Evolutionary conservation across 2,329 filamentous ascomycete species (phyloP).

Genomic region (Pestalotiopsis sp.): DNA sequence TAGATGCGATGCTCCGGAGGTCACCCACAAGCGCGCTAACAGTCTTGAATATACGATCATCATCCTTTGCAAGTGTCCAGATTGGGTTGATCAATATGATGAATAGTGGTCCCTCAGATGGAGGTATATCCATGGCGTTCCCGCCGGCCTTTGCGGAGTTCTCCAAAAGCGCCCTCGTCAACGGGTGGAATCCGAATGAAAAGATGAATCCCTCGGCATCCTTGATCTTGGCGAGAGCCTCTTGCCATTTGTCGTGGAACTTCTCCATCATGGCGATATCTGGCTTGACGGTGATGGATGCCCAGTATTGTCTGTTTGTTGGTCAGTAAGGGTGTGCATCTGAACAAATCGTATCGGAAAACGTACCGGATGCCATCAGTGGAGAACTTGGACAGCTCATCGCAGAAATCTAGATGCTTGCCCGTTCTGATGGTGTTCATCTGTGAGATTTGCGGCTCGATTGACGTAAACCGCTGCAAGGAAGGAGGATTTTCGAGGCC

Average conservation of each 20-base stretch:
- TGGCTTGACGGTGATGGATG: no score
- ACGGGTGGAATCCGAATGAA: conserved; percentile 22
- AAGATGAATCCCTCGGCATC: conserved; percentile 24
- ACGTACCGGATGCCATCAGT: conserved; percentile 15
- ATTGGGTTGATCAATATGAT: conserved; percentile 23
- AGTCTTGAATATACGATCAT: conserved; percentile 18
- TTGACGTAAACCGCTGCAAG: conserved; percentile 20
- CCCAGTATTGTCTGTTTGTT: conserved; percentile 18
- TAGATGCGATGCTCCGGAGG: conserved; percentile 8
- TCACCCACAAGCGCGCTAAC: not conserved
- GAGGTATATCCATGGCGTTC: conserved; percentile 22
- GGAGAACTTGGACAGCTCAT: conserved; percentile 19
- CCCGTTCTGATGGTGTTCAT: conserved; percentile 19
- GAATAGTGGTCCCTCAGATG: conserved; percentile 23
- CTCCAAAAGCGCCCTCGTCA: conserved; percentile 21
- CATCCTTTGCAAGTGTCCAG: conserved; percentile 19
- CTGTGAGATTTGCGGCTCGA: conserved; percentile 21
- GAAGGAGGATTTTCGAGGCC: conserved; percentile 21
- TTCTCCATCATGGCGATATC: no score
- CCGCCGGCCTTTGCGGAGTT: conserved; percentile 21
- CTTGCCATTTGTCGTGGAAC: conserved; percentile 15
- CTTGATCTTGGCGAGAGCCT: conserved; percentile 17
- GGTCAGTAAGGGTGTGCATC: not conserved
- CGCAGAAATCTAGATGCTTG: conserved; percentile 19
- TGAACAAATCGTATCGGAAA: not conserved